Percentiles rank a stretch among this genome's conserved stretches.
Conservation (phyloP, 106 monocot species). For the Dendrobium nobile region DNA sequence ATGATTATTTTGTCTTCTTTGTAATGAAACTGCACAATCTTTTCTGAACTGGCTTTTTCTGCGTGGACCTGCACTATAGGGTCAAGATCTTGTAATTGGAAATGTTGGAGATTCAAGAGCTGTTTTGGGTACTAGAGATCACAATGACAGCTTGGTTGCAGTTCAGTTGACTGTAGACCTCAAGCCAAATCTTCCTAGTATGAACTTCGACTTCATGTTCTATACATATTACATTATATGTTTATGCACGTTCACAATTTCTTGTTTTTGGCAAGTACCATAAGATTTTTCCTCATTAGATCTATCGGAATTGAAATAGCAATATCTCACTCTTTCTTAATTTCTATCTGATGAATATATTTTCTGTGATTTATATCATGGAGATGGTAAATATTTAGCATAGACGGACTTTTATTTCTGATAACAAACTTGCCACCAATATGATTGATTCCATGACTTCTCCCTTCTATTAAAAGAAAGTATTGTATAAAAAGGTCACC, state of each 20-base stretch:
- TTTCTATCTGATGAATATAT: background rate
- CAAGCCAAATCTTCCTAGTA: conserved; percentile 33
- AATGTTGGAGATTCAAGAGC: conserved; percentile 29
- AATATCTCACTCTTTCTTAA: background rate
- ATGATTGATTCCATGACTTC: background rate
- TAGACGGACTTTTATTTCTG: background rate
- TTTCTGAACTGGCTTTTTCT: background rate
- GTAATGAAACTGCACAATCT: background rate
- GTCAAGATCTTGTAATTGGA: conserved; percentile 28
- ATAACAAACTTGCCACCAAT: background rate
- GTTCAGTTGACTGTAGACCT: conserved; percentile 31
- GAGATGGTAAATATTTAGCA: background rate
- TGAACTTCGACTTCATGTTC: background rate
- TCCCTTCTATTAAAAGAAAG: background rate
- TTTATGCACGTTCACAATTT: background rate
- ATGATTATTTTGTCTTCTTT: background rate
- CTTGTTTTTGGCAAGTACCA: background rate
- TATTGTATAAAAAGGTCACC: background rate
- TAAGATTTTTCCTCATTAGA: background rate
- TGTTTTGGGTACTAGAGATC: conserved; percentile 27
- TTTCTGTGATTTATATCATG: background rate
- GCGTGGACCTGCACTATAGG: conserved; percentile 1
- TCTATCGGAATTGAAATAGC: background rate
- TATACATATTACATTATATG: background rate
- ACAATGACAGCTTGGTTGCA: conserved; percentile 11